A percentile compares a stretch with the other conserved stretches of the same genome.
Conservation (phyloP, 2,329 filamentous ascomycete species). For the Ascochyta fabae region DNA sequence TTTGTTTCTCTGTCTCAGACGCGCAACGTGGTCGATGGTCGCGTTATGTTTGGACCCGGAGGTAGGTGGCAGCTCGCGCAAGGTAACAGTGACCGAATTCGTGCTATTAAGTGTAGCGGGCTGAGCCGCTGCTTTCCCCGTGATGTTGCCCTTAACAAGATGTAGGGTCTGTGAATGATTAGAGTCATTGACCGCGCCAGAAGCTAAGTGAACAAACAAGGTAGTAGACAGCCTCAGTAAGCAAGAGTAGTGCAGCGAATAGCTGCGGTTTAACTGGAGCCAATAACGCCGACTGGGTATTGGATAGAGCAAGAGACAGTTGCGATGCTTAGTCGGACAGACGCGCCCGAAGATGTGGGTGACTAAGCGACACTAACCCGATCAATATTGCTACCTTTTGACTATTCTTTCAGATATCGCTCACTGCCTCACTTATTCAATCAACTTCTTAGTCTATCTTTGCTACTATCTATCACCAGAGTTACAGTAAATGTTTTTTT, state of each 20-base stretch:
- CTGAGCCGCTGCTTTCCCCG: constrained; percentile 1
- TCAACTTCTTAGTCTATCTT: too few species aligned
- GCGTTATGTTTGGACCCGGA: background rate
- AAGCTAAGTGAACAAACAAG: background rate
- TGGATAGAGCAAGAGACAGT: constrained; percentile 10
- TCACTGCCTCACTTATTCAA: too few species aligned
- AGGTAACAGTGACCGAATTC: background rate
- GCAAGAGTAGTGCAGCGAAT: background rate
- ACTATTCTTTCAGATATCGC: background rate
- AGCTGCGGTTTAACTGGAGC: constrained; percentile 1
- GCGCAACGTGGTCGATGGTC: background rate
- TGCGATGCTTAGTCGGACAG: constrained; percentile 9
- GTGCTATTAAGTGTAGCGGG: background rate
- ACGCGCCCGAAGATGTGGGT: background rate
- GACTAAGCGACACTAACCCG: constrained; percentile 17
- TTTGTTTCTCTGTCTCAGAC: background rate
- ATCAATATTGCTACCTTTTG: background rate
- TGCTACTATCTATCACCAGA: too few species aligned
- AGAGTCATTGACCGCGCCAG: background rate
- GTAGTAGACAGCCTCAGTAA: background rate
- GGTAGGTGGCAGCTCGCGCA: background rate
- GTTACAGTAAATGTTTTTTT: too few species aligned
- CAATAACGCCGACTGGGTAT: constrained; percentile 8
- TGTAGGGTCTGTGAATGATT: background rate
- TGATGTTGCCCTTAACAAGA: constrained; percentile 14